phyloP scores from a whole-genome alignment of 2,329 filamentous ascomycete species.

The Scedosporium dehoogii region DNA sequence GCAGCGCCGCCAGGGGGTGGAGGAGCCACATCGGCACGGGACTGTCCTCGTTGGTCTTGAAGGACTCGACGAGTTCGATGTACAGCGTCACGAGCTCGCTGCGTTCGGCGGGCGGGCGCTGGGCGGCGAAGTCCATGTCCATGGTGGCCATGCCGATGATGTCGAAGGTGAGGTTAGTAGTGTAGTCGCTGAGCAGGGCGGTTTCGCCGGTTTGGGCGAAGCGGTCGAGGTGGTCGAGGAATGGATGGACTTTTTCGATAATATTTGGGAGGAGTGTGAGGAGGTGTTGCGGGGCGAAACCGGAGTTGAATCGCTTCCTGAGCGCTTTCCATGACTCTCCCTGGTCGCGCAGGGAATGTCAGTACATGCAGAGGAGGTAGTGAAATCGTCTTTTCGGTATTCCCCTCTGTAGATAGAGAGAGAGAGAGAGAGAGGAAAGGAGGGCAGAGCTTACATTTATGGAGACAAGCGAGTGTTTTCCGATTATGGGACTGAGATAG shows the following conservation, averaged over 20 bases:
- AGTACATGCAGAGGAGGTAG: background rate
- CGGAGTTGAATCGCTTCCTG: constrained; percentile 26
- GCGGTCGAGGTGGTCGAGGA: constrained; percentile 20
- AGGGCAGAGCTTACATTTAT: background rate
- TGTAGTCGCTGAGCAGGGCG: constrained; percentile 18
- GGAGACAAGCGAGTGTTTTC: constrained; percentile 4
- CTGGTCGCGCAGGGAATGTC: background rate
- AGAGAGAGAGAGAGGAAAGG: background rate
- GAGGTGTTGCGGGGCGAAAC: constrained; percentile 28
- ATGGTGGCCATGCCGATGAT: constrained; percentile 26
- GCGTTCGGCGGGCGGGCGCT: constrained; percentile 15
- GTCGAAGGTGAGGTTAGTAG: constrained; percentile 26
- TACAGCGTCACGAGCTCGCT: constrained; percentile 13
- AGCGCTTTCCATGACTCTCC: constrained; percentile 13
- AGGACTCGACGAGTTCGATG: constrained; percentile 14
- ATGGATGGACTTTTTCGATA: constrained; percentile 22
- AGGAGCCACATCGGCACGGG: constrained; percentile 14
- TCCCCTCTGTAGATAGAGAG: no score
- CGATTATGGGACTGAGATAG: constrained; percentile 2
- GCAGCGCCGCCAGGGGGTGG: constrained; percentile 9
- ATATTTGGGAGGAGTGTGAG: constrained; percentile 24
- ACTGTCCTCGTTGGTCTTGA: constrained; percentile 8
- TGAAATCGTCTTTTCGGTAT: background rate
- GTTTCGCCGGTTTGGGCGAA: constrained; percentile 16
- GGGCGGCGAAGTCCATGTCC: constrained; percentile 23